Conservation (phyloP, 176 grass and related monocot genomes). For the Zea mays region Zm-B73-REFERENCE-NAM-5.0 NC_050098.1:10675501-10676000, state of each 20-base stretch:
- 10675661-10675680: neutral
- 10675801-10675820: neutral
- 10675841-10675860: neutral
- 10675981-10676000: neutral
- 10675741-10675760: neutral
- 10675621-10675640: neutral
- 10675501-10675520: neutral
- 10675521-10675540: neutral
- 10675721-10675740: neutral
- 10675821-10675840: neutral
- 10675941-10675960: neutral
- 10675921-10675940: conserved; percentile 8
- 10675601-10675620: neutral
- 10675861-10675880: neutral
- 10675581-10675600: conserved; percentile 8
- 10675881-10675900: neutral
- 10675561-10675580: conserved; percentile 7
- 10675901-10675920: neutral
- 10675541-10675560: neutral
- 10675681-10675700: neutral
- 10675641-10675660: neutral
- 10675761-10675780: too few relatives aligned
- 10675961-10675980: neutral
- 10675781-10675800: too few relatives aligned
- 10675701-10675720: neutral